Conservation (phyloP, 306 rosid genomes). For the Pueraria montana region DNA sequence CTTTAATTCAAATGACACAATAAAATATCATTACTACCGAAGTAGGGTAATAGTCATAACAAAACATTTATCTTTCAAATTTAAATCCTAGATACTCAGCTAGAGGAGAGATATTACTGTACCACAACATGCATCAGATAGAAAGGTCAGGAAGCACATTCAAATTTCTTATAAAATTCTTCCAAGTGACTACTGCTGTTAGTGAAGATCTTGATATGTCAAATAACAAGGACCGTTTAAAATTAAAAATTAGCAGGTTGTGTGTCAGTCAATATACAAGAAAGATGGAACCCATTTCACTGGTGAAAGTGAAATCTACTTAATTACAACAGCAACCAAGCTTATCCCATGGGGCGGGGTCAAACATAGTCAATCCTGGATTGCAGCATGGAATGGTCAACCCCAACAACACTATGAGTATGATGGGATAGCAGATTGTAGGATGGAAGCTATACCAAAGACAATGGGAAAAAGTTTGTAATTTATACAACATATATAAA, state of each 20-base stretch:
- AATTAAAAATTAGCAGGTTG: not conserved
- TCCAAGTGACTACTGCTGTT: slow-evolving; percentile 19
- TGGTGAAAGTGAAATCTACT: not conserved
- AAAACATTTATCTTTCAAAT: not conserved
- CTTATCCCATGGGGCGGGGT: not conserved
- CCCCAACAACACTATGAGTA: not conserved
- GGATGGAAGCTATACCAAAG: not conserved
- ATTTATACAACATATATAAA: slow-evolving; percentile 9
- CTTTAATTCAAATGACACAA: slow-evolving; percentile 60
- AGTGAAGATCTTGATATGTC: slow-evolving; percentile 16
- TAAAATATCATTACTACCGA: slow-evolving; percentile 28
- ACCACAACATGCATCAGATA: slow-evolving; percentile 37
- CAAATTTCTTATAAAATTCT: slow-evolving; percentile 31
- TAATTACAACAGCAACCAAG: slow-evolving; percentile 13
- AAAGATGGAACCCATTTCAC: slow-evolving; percentile 19
- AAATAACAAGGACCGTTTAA: not conserved
- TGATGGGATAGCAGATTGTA: not conserved
- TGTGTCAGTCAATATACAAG: slow-evolving; percentile 10
- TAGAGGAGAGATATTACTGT: slow-evolving; percentile 18
- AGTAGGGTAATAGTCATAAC: not conserved
- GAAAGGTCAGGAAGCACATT: slow-evolving; percentile 35
- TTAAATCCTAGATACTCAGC: slow-evolving; percentile 27
- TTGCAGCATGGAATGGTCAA: not conserved
- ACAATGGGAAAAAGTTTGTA: not conserved
- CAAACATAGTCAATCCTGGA: not conserved